Evolutionary conservation across 352 stramenopile species (phyloP).

Genomic region (Globisporangium heterothallicum): DNA sequence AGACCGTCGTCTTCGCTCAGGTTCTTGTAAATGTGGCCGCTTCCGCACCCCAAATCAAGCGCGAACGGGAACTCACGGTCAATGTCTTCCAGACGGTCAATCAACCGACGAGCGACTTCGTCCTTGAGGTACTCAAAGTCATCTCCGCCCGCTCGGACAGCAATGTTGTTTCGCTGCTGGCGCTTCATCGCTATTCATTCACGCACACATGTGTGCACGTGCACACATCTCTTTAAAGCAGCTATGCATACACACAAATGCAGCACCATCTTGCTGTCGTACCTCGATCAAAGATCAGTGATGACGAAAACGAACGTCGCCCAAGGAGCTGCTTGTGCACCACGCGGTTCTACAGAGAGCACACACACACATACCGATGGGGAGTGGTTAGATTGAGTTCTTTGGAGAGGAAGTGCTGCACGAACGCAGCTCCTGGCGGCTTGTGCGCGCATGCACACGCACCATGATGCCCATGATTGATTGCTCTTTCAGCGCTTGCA

Average conservation of each 20-base stretch:
- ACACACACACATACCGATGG: not conserved
- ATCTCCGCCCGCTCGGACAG: slow-evolving; percentile 40
- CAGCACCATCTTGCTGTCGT: not conserved
- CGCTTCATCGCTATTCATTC: slow-evolving; percentile 53
- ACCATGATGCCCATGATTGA: slow-evolving; percentile 15
- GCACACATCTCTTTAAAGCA: not conserved
- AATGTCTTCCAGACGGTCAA: slow-evolving; percentile 82
- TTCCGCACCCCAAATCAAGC: slow-evolving; percentile 74
- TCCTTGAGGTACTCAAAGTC: slow-evolving; percentile 87
- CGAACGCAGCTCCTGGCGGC: no score
- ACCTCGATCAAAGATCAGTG: slow-evolving; percentile 63
- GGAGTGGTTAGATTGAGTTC: no score
- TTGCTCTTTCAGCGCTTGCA: not conserved
- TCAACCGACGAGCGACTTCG: slow-evolving; percentile 74
- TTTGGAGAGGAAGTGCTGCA: not conserved
- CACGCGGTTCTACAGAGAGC: slow-evolving; percentile 24
- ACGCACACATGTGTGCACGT: slow-evolving; percentile 1
- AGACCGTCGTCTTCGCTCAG: slow-evolving; percentile 65
- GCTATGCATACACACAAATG: not conserved
- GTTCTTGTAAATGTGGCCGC: slow-evolving; percentile 81
- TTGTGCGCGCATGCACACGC: not conserved
- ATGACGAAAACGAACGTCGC: slow-evolving; percentile 39
- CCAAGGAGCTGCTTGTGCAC: slow-evolving; percentile 14
- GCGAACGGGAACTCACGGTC: slow-evolving; percentile 76
- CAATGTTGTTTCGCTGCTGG: slow-evolving; percentile 78